phyloP scores from a whole-genome alignment of 1,139 yeast species.

The Yarrowia galli region DNA sequence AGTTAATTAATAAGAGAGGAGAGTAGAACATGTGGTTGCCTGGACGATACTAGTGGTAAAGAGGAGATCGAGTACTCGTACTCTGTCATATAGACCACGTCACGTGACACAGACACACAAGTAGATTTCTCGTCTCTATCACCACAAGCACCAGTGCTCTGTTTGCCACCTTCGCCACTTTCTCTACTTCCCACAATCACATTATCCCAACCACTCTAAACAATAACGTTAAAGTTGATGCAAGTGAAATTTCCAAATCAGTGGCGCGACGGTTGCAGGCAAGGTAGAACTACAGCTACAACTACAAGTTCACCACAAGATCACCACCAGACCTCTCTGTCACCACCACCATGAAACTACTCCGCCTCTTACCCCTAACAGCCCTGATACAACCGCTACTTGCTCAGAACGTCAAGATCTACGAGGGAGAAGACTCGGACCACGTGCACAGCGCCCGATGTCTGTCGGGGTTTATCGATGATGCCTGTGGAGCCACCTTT shows the following conservation, averaged over 20 bases:
- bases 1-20: conserved; percentile 2
- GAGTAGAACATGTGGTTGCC: background rate
- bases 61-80: too few species aligned
- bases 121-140: too few species aligned
- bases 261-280: conserved; percentile 34
- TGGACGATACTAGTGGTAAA: too few species aligned
- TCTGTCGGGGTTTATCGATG: conserved; percentile 45
- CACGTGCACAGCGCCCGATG: conserved; percentile 19
- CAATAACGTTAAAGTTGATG: conserved; percentile 2
- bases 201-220: too few species aligned
- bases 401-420: conserved; percentile 41
- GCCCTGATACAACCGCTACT: conserved; percentile 6
- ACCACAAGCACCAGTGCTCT: too few species aligned
- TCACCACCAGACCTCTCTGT: too few species aligned
- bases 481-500: conserved; percentile 62
- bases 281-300: too few species aligned
- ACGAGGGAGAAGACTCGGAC: conserved; percentile 37
- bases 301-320: too few species aligned
- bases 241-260: conserved; percentile 2
- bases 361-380: background rate
- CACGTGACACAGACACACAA: too few species aligned
- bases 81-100: too few species aligned
- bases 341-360: background rate
- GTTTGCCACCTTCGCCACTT: background rate
- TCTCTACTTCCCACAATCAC: background rate